These are phyloP conservation scores for Tilletia setariae DNA, from an alignment of 1,284 basidiomycete genomes.

Conservation along the genomic window DNA sequence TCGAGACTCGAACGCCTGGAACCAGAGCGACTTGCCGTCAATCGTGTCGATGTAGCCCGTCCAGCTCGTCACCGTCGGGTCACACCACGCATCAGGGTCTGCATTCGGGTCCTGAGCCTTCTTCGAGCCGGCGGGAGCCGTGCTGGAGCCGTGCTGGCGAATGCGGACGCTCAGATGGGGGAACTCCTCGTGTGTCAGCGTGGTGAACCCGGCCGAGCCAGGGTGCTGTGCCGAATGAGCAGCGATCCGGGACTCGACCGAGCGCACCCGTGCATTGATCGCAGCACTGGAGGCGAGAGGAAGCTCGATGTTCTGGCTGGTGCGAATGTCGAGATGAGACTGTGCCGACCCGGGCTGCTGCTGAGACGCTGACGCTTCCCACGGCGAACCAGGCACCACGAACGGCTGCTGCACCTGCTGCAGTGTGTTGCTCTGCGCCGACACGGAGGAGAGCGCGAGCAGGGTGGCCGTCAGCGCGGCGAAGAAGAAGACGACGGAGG, in stretches of 20 bases:
- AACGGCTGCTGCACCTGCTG: background rate
- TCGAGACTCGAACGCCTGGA: constrained; percentile 79
- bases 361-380: background rate
- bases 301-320: background rate
- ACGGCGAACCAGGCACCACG: too few species aligned
- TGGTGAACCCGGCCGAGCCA: constrained; percentile 25
- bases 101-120: constrained; percentile 24
- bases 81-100: constrained; percentile 45
- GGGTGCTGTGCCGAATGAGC: constrained; percentile 22
- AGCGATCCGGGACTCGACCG: background rate
- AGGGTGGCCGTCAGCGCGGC: too few species aligned
- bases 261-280: constrained; percentile 3
- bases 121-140: too few species aligned
- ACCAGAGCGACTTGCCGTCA: constrained; percentile 70
- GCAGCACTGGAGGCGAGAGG: background rate
- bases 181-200: constrained; percentile 41
- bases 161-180: constrained; percentile 39
- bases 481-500: background rate
- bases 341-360: background rate
- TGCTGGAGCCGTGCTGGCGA: constrained; percentile 38
- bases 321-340: background rate
- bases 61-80: constrained; percentile 46
- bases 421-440: background rate
- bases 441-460: too few species aligned
- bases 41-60: constrained; percentile 62